These are phyloP conservation scores for Casuarina glauca DNA, from an alignment of 306 rosid genomes.

Conservation along the genomic window DNA sequence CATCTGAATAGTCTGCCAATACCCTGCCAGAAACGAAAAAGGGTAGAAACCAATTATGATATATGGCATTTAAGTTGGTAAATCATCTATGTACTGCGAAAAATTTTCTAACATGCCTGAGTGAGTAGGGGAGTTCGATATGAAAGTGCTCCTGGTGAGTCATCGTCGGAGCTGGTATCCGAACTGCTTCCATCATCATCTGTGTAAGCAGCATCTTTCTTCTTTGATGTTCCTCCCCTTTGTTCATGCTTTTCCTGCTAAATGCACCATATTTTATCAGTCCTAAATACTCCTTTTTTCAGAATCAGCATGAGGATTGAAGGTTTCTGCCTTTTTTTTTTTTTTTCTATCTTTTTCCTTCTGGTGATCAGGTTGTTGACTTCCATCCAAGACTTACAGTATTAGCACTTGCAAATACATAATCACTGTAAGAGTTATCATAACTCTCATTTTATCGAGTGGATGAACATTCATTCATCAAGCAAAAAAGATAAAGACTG, in stretches of 20 bases:
- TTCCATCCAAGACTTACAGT: no score
- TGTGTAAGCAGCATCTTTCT: slow-evolving; percentile 51
- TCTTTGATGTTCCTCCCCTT: slow-evolving; percentile 61
- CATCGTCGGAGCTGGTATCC: slow-evolving; percentile 73
- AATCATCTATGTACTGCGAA: slow-evolving; percentile 2
- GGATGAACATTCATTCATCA: background rate
- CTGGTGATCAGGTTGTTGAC: no score
- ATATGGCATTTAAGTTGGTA: slow-evolving; percentile 1
- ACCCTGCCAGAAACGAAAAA: slow-evolving; percentile 49
- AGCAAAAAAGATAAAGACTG: background rate
- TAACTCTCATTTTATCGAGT: background rate
- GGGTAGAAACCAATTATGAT: background rate
- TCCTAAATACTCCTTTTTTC: background rate
- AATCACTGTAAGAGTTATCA: no score
- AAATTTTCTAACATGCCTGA: slow-evolving; percentile 51
- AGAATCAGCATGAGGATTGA: background rate
- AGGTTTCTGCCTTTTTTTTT: background rate
- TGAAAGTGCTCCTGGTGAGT: slow-evolving; percentile 59
- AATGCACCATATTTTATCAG: slow-evolving; percentile 2
- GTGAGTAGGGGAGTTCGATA: slow-evolving; percentile 80
- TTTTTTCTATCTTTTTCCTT: no score
- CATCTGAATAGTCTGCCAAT: slow-evolving; percentile 91
- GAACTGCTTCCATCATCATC: slow-evolving; percentile 75
- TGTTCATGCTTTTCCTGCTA: slow-evolving; percentile 57
- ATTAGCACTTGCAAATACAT: no score